Evolutionary conservation across 2,329 filamentous ascomycete genomes (phyloP).

Genomic region (Phialophora expanda): DNA sequence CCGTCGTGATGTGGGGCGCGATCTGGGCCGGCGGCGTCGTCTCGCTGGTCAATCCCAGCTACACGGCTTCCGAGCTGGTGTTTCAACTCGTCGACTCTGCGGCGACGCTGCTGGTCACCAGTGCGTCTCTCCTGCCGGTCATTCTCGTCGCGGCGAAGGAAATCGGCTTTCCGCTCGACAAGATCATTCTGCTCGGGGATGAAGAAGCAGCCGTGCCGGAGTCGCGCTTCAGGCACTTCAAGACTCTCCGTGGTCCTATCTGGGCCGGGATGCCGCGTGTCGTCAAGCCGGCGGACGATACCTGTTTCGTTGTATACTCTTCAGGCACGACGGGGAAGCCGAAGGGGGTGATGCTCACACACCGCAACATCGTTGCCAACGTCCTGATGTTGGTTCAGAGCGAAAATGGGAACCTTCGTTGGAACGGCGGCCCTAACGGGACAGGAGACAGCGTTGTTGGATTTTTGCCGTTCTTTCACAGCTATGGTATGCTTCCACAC

Average conservation of each 20-base stretch:
- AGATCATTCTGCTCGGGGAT: slow-evolving; percentile 79
- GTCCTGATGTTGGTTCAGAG: slow-evolving; percentile 51
- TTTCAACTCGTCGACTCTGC: slow-evolving; percentile 80
- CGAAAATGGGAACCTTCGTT: slow-evolving; percentile 62
- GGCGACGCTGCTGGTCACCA: slow-evolving; percentile 75
- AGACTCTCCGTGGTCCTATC: slow-evolving; percentile 37
- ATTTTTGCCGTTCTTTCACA: slow-evolving; percentile 87
- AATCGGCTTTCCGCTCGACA: slow-evolving; percentile 71
- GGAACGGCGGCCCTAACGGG: slow-evolving; percentile 63
- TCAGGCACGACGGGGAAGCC: slow-evolving; percentile 76
- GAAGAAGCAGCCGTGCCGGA: slow-evolving; percentile 62
- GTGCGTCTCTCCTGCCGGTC: slow-evolving; percentile 66
- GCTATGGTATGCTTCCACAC: slow-evolving; percentile 63
- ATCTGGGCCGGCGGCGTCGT: slow-evolving; percentile 81
- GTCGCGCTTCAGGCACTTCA: slow-evolving; percentile 55
- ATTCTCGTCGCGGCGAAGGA: slow-evolving; percentile 70
- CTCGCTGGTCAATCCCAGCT: slow-evolving; percentile 84
- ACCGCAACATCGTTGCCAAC: slow-evolving; percentile 14
- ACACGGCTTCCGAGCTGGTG: slow-evolving; percentile 79
- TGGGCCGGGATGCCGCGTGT: background rate
- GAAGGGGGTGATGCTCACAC: slow-evolving; percentile 55
- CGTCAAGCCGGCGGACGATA: slow-evolving; percentile 70
- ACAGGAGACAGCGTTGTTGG: slow-evolving; percentile 74
- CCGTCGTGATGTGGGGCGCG: slow-evolving; percentile 71
- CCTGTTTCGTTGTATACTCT: slow-evolving; percentile 79